Percentiles rank a stretch among this genome's conserved stretches.
These are phyloP conservation scores for Olyra latifolia DNA, from an alignment of 176 grass and related monocot species.

Conservation along the genomic window DNA sequence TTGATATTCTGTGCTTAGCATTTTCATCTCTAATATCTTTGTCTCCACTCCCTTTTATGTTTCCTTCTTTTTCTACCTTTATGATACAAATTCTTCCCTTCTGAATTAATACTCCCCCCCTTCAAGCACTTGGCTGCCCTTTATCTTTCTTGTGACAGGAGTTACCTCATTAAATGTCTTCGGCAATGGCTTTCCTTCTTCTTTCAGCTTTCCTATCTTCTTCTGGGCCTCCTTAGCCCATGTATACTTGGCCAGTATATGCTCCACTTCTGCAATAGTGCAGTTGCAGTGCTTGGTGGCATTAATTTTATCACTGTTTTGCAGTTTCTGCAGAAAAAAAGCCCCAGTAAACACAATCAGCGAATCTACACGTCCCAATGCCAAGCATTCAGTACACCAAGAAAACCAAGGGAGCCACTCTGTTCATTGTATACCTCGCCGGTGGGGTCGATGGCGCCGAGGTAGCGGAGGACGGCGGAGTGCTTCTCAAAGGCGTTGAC, in stretches of 20 bases:
- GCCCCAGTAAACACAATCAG: constrained; percentile 15
- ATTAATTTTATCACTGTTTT: constrained; percentile 67
- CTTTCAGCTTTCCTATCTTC: constrained; percentile 75
- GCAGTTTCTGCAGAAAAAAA: constrained; percentile 56
- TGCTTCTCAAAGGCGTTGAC: constrained; percentile 66
- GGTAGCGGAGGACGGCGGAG: constrained; percentile 67
- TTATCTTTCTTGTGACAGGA: not conserved
- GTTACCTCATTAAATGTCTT: constrained; percentile 79
- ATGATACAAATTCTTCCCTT: not conserved
- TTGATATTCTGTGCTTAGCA: not conserved
- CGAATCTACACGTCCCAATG: not conserved
- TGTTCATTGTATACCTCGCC: constrained; percentile 50
- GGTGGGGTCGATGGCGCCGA: constrained; percentile 60
- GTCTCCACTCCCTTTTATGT: not conserved
- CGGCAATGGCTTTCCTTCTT: constrained; percentile 86
- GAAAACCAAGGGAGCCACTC: not conserved
- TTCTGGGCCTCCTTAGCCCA: constrained; percentile 94
- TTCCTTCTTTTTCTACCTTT: not conserved
- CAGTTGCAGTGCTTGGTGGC: constrained; percentile 85
- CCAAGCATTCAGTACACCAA: not conserved
- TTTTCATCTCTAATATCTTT: not conserved
- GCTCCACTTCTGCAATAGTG: constrained; percentile 90
- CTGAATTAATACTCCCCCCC: not conserved
- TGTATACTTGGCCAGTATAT: constrained; percentile 81
- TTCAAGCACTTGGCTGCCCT: not conserved